Conservation (phyloP, 208 protist species). For the Kentomonas sorsogonicus region DNA sequence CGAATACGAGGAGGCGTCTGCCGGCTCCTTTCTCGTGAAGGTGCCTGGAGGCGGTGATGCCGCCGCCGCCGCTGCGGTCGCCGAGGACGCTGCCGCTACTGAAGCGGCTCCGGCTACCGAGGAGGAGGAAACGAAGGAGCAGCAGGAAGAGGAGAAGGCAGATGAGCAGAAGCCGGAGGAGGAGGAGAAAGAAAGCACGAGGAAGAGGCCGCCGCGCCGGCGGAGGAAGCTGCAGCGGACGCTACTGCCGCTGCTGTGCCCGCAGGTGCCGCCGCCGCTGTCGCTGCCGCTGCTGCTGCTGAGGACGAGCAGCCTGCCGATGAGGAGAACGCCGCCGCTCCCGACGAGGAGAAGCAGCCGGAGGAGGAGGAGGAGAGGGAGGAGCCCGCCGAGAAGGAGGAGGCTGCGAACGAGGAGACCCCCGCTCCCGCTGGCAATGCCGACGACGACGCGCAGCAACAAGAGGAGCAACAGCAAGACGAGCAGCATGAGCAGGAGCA, state of each 20-base stretch:
- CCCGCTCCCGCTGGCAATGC: slow-evolving; percentile 3
- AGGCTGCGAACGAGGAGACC: background rate
- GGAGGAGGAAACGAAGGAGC: background rate
- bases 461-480: background rate
- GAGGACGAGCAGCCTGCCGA: too few relatives aligned
- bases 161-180: background rate
- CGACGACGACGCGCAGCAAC: background rate
- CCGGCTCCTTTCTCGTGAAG: slow-evolving; percentile 31
- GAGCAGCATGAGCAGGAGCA: background rate
- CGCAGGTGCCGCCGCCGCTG: too few relatives aligned
- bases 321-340: too few relatives aligned
- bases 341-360: background rate
- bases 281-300: background rate
- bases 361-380: background rate
- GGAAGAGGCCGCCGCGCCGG: slow-evolving; percentile 5
- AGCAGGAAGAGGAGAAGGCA: slow-evolving; percentile 4
- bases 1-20: slow-evolving; percentile 28
- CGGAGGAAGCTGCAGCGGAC: slow-evolving; percentile 11
- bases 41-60: slow-evolving; percentile 23
- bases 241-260: background rate
- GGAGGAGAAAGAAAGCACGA: slow-evolving; percentile 10
- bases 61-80: slow-evolving; percentile 13
- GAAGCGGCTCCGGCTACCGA: background rate
- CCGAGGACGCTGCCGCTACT: slow-evolving; percentile 6
- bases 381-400: background rate